These are phyloP conservation scores for Batrachochytrium dendrobatidis DNA, from an alignment of 371 early-diverging fungal genomes.

Conservation along the genomic window DNA sequence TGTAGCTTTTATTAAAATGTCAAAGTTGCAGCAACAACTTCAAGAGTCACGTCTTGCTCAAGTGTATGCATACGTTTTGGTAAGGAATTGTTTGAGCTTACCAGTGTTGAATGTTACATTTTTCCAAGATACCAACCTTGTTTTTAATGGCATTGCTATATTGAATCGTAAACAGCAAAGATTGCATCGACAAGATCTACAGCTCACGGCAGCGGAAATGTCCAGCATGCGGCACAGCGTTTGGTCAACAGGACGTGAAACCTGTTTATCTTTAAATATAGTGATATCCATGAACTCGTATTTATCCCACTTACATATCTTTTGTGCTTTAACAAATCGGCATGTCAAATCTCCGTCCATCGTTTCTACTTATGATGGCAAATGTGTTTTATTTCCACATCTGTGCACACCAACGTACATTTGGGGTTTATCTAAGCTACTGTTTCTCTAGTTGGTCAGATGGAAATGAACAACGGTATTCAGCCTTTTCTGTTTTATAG, in stretches of 20 bases:
- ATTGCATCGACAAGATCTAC: constrained; percentile 84
- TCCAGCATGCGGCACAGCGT: constrained; percentile 90
- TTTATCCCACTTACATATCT: background rate
- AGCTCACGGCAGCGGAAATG: constrained; percentile 96
- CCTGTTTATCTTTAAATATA: constrained; percentile 74
- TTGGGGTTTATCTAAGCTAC: too few relatives aligned
- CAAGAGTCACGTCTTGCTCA: constrained; percentile 72
- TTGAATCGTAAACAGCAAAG: constrained; percentile 47
- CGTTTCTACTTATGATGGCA: too few relatives aligned
- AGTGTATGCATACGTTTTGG: constrained; percentile 95
- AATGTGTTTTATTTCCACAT: too few relatives aligned
- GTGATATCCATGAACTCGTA: background rate
- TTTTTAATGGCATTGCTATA: constrained; percentile 9
- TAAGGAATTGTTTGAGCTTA: constrained; percentile 4
- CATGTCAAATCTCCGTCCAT: too few relatives aligned
- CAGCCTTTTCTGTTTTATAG: too few relatives aligned
- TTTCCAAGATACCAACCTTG: background rate
- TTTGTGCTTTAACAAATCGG: too few relatives aligned
- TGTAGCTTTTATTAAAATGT: constrained; percentile 77
- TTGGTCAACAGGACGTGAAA: constrained; percentile 85
- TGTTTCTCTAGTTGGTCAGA: too few relatives aligned
- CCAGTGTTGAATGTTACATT: background rate
- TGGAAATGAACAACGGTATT: too few relatives aligned
- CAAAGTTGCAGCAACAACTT: constrained; percentile 76
- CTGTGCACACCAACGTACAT: too few relatives aligned